phyloP scores from a whole-genome alignment of 768 basidiomycete genomes.

The Termitomyces sp. region DNA sequence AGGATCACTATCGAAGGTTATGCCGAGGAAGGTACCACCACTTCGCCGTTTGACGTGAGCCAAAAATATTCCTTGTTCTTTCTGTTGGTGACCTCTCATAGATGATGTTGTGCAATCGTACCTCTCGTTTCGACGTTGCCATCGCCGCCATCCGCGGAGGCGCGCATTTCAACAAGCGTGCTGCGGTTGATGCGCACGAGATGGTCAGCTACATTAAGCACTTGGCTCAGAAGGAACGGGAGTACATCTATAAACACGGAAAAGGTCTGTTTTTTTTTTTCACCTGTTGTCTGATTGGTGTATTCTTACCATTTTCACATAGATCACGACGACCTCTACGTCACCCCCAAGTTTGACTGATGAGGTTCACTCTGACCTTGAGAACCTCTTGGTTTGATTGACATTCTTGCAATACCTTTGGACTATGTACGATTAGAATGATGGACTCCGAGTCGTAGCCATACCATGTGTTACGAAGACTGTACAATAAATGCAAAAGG shows the following conservation, averaged over 20 bases:
- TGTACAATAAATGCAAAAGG: neutral
- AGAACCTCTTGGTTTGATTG: neutral
- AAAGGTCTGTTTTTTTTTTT: slow-evolving; percentile 37
- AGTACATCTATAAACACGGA: slow-evolving; percentile 60
- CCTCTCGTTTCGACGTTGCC: slow-evolving; percentile 68
- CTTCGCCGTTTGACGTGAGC: slow-evolving; percentile 75
- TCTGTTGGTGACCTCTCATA: slow-evolving; percentile 20
- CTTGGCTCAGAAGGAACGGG: slow-evolving; percentile 55
- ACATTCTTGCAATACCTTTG: neutral
- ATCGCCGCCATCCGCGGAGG: slow-evolving; percentile 58
- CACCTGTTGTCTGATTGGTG: neutral
- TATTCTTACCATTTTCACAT: slow-evolving; percentile 4
- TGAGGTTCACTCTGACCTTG: neutral
- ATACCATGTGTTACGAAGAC: neutral
- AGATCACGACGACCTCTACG: slow-evolving; percentile 48
- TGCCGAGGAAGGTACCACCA: slow-evolving; percentile 76
- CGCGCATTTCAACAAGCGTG: slow-evolving; percentile 47
- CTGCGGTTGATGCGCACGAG: slow-evolving; percentile 59
- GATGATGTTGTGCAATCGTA: slow-evolving; percentile 76
- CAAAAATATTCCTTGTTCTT: neutral
- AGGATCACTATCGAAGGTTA: slow-evolving; percentile 63
- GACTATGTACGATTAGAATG: neutral
- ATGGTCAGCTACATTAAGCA: slow-evolving; percentile 59
- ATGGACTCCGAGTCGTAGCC: neutral
- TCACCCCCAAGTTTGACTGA: slow-evolving; percentile 43